phyloP scores from a whole-genome alignment of 2,329 filamentous ascomycete genomes.

The Hypoxylon sp. region DNA sequence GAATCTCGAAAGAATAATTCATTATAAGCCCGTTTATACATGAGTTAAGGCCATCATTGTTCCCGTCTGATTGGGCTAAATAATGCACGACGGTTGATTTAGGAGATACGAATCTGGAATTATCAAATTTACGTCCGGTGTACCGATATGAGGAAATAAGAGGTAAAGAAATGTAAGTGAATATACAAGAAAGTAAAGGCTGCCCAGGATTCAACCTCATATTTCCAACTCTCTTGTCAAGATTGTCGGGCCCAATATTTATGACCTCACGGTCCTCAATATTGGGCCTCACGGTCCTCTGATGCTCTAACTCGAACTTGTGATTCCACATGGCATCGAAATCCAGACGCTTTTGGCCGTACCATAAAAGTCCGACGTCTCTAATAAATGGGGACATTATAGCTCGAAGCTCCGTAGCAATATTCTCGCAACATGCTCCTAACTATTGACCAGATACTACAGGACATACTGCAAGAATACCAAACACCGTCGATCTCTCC shows the following conservation, averaged over 20 bases:
- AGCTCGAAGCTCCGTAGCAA: conserved; percentile 78
- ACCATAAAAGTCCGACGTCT: conserved; percentile 68
- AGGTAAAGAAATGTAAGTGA: background rate
- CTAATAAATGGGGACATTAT: conserved; percentile 73
- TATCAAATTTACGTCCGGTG: too few relatives aligned
- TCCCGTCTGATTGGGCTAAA: too few relatives aligned
- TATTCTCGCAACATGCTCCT: conserved; percentile 45
- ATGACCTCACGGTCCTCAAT: background rate
- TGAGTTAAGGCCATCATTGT: too few relatives aligned
- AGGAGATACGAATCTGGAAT: too few relatives aligned
- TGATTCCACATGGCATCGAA: conserved; percentile 4
- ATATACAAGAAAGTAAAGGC: conserved; percentile 74
- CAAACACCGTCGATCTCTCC: conserved; percentile 11
- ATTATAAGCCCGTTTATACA: too few relatives aligned
- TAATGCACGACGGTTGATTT: too few relatives aligned
- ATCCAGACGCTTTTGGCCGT: background rate
- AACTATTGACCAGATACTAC: conserved; percentile 28
- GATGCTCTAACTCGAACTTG: conserved; percentile 1
- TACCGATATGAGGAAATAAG: too few relatives aligned
- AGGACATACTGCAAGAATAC: background rate
- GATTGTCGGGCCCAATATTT: background rate
- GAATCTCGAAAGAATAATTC: too few relatives aligned
- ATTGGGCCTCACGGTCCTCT: conserved; percentile 2
- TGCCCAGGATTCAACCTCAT: conserved; percentile 65
- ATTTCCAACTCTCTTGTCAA: background rate